Evolutionary conservation across 345 rosid species (phyloP).

Genomic region (Clarkia xantiana): DNA sequence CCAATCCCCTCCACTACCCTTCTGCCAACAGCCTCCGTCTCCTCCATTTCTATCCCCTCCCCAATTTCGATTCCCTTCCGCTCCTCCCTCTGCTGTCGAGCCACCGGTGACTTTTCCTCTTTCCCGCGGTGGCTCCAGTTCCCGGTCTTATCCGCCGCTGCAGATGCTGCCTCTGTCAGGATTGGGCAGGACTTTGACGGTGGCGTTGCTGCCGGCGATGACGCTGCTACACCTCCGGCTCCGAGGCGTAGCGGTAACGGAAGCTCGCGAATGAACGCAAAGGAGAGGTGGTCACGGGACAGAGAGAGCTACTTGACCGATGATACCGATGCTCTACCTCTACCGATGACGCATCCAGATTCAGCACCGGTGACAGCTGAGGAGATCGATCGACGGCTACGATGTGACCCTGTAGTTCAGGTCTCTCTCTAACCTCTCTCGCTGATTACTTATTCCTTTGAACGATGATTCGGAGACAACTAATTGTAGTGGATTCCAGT

Average conservation of each 20-base stretch:
- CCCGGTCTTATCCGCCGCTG: slow-evolving; percentile 21
- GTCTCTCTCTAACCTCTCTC: slow-evolving; percentile 19
- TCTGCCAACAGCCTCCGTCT: slow-evolving; percentile 13
- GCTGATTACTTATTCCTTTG: background rate
- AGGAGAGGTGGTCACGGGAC: slow-evolving; percentile 64
- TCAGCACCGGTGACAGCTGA: slow-evolving; percentile 62
- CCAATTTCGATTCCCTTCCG: slow-evolving; percentile 8
- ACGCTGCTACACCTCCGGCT: slow-evolving; percentile 11
- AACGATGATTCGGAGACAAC: too few relatives aligned
- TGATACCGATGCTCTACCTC: slow-evolving; percentile 68
- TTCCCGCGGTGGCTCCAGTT: slow-evolving; percentile 34
- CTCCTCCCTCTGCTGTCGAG: slow-evolving; percentile 49
- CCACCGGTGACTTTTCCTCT: slow-evolving; percentile 42
- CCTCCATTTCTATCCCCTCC: background rate
- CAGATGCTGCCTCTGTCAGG: slow-evolving; percentile 35
- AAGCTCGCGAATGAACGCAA: slow-evolving; percentile 37
- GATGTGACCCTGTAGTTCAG: slow-evolving; percentile 61
- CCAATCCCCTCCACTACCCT: slow-evolving; percentile 26
- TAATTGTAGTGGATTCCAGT: too few relatives aligned
- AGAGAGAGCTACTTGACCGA: slow-evolving; percentile 66
- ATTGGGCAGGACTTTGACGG: slow-evolving; percentile 25
- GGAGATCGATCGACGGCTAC: slow-evolving; percentile 56
- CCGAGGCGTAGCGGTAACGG: slow-evolving; percentile 16
- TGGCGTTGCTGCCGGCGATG: too few relatives aligned
- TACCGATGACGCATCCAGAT: slow-evolving; percentile 85